Base-by-base conservation (phyloP, 345 rosid species). In the Ceriops decandra region DNA sequence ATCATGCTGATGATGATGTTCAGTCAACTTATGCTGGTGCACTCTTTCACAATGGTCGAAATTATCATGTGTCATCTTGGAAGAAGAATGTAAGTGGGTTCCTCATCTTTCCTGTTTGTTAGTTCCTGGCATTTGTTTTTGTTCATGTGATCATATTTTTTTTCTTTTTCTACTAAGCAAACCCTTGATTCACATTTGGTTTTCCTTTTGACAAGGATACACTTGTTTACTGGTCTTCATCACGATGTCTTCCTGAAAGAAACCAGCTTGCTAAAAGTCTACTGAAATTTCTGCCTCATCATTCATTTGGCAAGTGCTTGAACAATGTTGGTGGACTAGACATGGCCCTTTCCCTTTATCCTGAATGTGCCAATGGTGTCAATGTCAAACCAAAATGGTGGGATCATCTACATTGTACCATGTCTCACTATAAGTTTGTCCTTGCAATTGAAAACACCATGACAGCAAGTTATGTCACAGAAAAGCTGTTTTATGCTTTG, bases 401-500 rank as follows among this genome's bases (percentile, higher is more conserved):
- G 81, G 96, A 89, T 69, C 97, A 93, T 64, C 78, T 91, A 57
- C 97, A 93, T 60, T 93, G 98, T 63, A 88, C 95, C 61, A 91
- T 91, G 98, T 93, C 98, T 76, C 90, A 91, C 72, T 91, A 93
- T 84, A 91, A 93, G 73, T 91, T 93, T 66, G 92, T 85, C 20
- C 96, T 93, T 5, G 97, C 98, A 2, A 89, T 93, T 1, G 98
- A 93, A 62, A 93, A 93, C 83, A 93, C 96, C 6, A 74, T 74
- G 75, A 78, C 88, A 0, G 96, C 91, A 63, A 91, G 96, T 70
- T 93, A 93, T 4, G 92, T 91, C 76, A 93, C 97, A 0, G 98
- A 93, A 82, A 93, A 93, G 84, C 92, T 91, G 36, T 93, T 86
- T 78, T 91, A 93, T 27, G 91, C 97, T 4, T 81, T 93, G 7